Conservation (phyloP, 2,329 filamentous ascomycete species). For the Ophiognomonia clavigignenti-juglandacearum region DNA sequence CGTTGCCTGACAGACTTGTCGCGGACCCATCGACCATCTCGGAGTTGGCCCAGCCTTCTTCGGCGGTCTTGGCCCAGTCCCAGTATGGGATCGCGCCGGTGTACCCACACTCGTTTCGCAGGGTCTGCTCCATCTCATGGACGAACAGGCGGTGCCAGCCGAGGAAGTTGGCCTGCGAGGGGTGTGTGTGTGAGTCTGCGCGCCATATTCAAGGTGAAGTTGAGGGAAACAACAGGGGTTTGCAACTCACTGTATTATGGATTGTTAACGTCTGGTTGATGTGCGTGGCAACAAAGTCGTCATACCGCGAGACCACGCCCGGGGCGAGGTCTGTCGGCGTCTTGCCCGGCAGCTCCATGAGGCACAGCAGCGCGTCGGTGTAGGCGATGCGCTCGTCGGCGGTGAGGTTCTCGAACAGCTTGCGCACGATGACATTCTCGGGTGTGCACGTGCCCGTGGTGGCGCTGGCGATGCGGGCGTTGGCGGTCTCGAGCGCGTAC, state of each 20-base stretch:
- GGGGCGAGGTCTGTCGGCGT: constrained; percentile 26
- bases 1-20: constrained; percentile 40
- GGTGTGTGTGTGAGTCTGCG: not conserved
- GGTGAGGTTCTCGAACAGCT: not conserved
- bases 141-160: constrained; percentile 13
- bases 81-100: constrained; percentile 9
- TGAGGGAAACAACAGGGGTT: no score
- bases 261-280: constrained; percentile 41
- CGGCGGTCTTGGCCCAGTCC: constrained; percentile 22
- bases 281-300: constrained; percentile 46
- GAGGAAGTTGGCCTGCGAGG: constrained; percentile 4
- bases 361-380: constrained; percentile 33
- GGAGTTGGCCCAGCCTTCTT: constrained; percentile 32
- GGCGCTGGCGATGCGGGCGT: not conserved
- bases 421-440: not conserved
- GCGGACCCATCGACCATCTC: constrained; percentile 46
- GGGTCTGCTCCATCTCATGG: constrained; percentile 2
- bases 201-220: no score
- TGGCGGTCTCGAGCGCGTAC: not conserved
- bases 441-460: not conserved
- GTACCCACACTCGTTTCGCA: constrained; percentile 11
- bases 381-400: constrained; percentile 17
- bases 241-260: constrained; percentile 4
- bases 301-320: constrained; percentile 26
- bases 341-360: constrained; percentile 26